A percentile compares a stretch with the other conserved stretches of the same genome.
Evolutionary conservation across 345 rosid species (phyloP).

Genomic region (Salix purpurea): DNA sequence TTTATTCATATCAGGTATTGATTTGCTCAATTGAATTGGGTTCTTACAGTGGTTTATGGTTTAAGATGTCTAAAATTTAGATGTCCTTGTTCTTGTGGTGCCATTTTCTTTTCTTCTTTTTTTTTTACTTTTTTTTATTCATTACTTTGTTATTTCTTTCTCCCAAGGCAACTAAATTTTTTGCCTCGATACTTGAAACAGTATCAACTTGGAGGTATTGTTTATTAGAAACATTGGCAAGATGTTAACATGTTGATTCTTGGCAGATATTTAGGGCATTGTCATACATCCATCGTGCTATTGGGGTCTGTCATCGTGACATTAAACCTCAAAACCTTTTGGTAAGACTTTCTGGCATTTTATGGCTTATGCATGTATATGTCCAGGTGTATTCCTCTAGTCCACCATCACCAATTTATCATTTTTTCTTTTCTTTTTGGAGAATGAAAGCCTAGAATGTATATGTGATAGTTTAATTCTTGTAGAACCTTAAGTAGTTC

Average conservation of each 20-base stretch:
- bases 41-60: neutral
- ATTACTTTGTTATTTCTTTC: neutral
- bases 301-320: slow-evolving; percentile 93
- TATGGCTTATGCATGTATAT: neutral
- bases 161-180: neutral
- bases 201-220: neutral
- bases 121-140: neutral
- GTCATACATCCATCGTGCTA: slow-evolving; percentile 80
- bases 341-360: slow-evolving; percentile 40
- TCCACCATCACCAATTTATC: too few relatives aligned
- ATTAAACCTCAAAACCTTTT: slow-evolving; percentile 96
- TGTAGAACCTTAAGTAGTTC: too few relatives aligned
- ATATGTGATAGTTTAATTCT: too few relatives aligned
- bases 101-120: neutral
- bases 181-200: neutral
- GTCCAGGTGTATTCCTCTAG: neutral
- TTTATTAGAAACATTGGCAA: neutral
- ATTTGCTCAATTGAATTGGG: neutral
- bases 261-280: slow-evolving; percentile 90
- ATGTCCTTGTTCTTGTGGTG: neutral
- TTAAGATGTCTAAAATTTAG: neutral
- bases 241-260: slow-evolving; percentile 8
- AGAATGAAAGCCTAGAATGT: too few relatives aligned
- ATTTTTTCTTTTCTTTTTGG: too few relatives aligned
- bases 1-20: slow-evolving; percentile 83